Conservation (phyloP, 2,329 filamentous ascomycete species). For the Xylaria arbuscula region DNA sequence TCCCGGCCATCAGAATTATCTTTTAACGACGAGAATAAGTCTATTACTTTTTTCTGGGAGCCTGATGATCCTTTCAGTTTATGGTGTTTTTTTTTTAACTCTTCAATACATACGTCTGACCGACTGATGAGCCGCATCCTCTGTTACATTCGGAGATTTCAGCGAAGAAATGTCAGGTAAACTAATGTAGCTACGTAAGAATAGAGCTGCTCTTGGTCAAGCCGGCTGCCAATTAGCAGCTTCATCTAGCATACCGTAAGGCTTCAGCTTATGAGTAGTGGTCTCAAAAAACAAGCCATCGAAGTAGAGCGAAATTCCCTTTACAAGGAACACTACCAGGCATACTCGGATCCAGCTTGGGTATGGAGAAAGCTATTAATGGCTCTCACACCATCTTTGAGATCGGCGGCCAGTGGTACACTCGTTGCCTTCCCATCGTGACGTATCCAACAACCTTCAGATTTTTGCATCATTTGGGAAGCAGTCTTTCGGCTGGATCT, state of each 20-base stretch:
- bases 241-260: not conserved
- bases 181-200: not conserved
- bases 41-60: not conserved
- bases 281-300: not conserved
- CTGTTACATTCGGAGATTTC: not conserved
- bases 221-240: not conserved
- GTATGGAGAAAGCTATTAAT: not conserved
- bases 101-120: not conserved
- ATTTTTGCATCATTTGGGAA: constrained; percentile 38
- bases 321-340: not conserved
- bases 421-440: not conserved
- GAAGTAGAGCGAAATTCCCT: not conserved
- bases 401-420: not conserved
- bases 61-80: not conserved
- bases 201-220: not conserved
- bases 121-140: not conserved
- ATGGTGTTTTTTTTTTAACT: not conserved
- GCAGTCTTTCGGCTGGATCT: constrained; percentile 39
- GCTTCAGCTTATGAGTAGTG: too few species aligned
- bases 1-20: not conserved
- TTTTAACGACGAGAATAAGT: not conserved
- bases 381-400: not conserved
- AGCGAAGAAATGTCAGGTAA: not conserved
- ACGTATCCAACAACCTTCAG: constrained; percentile 2
- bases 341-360: not conserved